Percentiles rank a stretch among this genome's conserved stretches.
Evolutionary conservation across 305 asterid genomes (phyloP).

Genomic region (Fraxinus baroniana): DNA sequence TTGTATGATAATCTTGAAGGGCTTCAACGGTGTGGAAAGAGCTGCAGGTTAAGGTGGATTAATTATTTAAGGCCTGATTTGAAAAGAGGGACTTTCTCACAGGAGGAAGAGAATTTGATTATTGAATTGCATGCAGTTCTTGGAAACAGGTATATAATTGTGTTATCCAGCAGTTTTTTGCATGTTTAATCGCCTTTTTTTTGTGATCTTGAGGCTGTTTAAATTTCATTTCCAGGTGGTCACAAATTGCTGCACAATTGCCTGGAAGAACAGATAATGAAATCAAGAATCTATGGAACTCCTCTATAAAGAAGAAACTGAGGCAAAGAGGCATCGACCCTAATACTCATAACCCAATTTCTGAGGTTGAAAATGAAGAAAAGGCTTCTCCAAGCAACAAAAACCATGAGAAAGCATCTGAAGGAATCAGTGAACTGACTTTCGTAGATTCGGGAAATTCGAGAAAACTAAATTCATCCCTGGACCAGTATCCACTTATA

Average conservation of each 20-base stretch:
- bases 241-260: slow-evolving; percentile 84
- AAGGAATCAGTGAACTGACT: slow-evolving; percentile 44
- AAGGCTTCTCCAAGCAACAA: slow-evolving; percentile 30
- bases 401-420: slow-evolving; percentile 43
- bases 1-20: slow-evolving; percentile 35
- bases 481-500: neutral
- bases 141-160: slow-evolving; percentile 64
- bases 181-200: neutral
- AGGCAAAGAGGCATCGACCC: slow-evolving; percentile 89
- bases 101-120: slow-evolving; percentile 75
- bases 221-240: slow-evolving; percentile 55
- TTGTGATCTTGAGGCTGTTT: neutral
- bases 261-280: slow-evolving; percentile 97
- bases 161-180: neutral
- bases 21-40: slow-evolving; percentile 87
- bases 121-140: slow-evolving; percentile 81
- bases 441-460: slow-evolving; percentile 29
- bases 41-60: slow-evolving; percentile 85
- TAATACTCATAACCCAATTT: slow-evolving; percentile 72
- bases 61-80: slow-evolving; percentile 84
- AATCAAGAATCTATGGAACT: slow-evolving; percentile 92
- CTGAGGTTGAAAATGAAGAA: slow-evolving; percentile 46
- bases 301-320: slow-evolving; percentile 91
- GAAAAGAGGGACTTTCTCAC: slow-evolving; percentile 81
- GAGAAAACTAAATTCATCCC: slow-evolving; percentile 19